phyloP scores from a whole-genome alignment of 176 grass and related monocot genomes.

The Raddia distichophylla region DNA sequence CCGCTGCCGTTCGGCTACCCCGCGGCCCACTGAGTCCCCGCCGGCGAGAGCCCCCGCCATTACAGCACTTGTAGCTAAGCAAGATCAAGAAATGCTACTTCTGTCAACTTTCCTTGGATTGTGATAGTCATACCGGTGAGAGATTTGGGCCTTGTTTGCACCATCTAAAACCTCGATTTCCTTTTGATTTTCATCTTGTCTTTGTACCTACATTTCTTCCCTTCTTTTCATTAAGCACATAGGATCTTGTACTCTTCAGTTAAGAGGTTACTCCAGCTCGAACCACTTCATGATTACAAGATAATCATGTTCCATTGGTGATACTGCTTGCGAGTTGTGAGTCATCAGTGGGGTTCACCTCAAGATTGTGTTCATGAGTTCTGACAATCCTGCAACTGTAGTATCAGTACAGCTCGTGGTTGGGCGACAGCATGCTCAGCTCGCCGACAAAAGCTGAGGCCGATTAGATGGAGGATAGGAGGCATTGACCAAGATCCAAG shows the following conservation, averaged over 20 bases:
- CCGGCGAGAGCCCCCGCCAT: no score
- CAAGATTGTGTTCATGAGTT: no score
- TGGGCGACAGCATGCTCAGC: no score
- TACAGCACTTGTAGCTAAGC: neutral
- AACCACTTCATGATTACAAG: no score
- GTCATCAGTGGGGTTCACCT: no score
- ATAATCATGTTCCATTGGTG: no score
- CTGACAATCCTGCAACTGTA: no score
- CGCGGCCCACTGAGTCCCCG: neutral
- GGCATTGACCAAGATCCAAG: no score
- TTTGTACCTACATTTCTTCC: neutral
- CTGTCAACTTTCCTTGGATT: neutral
- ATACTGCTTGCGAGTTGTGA: no score
- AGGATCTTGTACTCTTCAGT: neutral
- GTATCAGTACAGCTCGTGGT: no score
- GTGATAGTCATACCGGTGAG: neutral
- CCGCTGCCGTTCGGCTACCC: conserved; percentile 77
- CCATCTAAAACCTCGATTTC: neutral
- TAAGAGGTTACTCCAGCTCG: neutral
- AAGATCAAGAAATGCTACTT: neutral
- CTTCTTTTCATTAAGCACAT: neutral
- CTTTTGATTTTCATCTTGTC: neutral
- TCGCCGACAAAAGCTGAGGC: no score
- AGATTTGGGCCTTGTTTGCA: neutral
- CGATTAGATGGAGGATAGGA: no score